Percentiles rank a stretch among this genome's conserved stretches.
phyloP scores from a whole-genome alignment of 1,284 basidiomycete genomes.

The Ganoderma lucidum region DNA sequence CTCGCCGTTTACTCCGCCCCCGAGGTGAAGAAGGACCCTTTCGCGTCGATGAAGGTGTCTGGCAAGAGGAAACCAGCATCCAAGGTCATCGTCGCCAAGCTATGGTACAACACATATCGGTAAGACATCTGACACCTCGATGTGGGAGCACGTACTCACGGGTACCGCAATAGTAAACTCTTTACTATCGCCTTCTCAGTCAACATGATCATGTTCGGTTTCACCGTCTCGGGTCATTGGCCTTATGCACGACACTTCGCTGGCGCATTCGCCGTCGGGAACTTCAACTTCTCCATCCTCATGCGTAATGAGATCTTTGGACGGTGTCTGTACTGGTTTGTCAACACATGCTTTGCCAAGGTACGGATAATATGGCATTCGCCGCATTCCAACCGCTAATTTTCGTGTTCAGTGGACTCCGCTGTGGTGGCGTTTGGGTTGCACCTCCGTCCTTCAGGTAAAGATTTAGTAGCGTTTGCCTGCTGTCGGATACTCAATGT shows the following conservation, averaged over 20 bases:
- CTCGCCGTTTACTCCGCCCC: conserved; percentile 39
- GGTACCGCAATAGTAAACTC: conserved; percentile 58
- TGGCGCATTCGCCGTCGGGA: conserved; percentile 67
- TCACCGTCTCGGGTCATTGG: conserved; percentile 72
- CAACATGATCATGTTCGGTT: conserved; percentile 66
- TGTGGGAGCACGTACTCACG: conserved; percentile 1
- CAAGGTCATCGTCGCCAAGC: conserved; percentile 61
- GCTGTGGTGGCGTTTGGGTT: conserved; percentile 71
- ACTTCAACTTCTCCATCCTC: conserved; percentile 59
- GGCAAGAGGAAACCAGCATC: conserved; percentile 55
- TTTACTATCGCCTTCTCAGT: conserved; percentile 64
- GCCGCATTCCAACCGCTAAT: conserved; percentile 21
- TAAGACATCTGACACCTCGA: conserved; percentile 35
- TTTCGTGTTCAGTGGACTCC: conserved; percentile 64
- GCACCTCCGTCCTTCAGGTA: conserved; percentile 75
- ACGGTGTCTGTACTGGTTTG: conserved; percentile 56
- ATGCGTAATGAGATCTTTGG: conserved; percentile 68
- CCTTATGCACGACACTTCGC: conserved; percentile 65
- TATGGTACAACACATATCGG: conserved; percentile 80
- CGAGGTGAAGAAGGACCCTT: conserved; percentile 51
- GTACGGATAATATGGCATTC: conserved; percentile 42
- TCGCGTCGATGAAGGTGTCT: conserved; percentile 41
- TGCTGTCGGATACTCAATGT: background rate
- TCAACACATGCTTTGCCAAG: conserved; percentile 67
- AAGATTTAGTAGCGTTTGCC: background rate